Evolutionary conservation across 1,284 basidiomycete genomes (phyloP), one percentile per base, ranked within the genome.

Genomic region (Microbotryum silenes-acaulis): DNA sequence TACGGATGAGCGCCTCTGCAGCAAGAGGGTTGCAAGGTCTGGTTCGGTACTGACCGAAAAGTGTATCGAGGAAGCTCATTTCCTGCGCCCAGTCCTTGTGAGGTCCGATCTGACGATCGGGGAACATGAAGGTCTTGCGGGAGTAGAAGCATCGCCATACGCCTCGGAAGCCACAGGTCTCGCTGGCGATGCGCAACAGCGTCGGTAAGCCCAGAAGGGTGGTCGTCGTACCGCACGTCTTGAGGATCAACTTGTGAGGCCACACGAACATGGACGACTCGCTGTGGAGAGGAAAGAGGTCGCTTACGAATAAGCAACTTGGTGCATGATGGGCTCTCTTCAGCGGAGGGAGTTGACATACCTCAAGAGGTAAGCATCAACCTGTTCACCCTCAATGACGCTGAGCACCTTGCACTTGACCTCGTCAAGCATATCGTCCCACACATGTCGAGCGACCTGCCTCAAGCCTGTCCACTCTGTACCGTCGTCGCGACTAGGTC

Each of bases 121-220:
- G 96, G 77, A 98, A 98, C 89, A 98, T 97, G 83, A 98, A 98
- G 12, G 88, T 88, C 78, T 98, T 99, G 72, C 94, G 86, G 54
- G 91, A 96, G 80, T 98, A 99, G 80, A 98, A 99, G 77, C 88
- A 79, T 70, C 89, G 84, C 76, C 90, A 84, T 47, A 94, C 88
- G 37, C 81, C 80, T 44, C 79, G 79, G 70, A 94, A 80, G 45
- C 84, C 83, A 56, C 89, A 91, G 59, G 89, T 82, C 50, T 84
- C 81, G 59, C 82, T 80, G 2, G 92, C 90, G 74, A 97, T 91
- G 72, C 91, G 85, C 67, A 98, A 85, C 74, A 97, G 92, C 62
- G 89, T 84, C 44, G 91, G 88, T 54, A 97, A 81, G 29, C 96
- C 96, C 62, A 96, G 82, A 50, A 99, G 84, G 77, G 98, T 96